Percentiles rank a stretch among this genome's conserved stretches.
Evolutionary conservation across 257 asterid species (phyloP).

Genomic region (Leonotis leonurus): DNA sequence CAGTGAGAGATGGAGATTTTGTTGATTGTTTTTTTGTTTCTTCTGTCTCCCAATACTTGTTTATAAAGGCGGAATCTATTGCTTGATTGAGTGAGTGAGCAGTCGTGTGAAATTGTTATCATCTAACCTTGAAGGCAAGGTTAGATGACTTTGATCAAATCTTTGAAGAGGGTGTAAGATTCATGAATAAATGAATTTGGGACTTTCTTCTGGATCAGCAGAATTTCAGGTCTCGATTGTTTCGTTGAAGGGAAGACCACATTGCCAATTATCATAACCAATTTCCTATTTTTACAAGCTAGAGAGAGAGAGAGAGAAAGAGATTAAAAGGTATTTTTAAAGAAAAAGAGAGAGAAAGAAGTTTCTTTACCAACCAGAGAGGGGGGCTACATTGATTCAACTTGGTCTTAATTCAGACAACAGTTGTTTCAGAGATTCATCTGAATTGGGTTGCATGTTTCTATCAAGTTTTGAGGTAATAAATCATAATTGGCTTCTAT

Average conservation of each 20-base stretch:
- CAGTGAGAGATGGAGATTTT: not conserved
- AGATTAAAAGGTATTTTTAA: conserved; percentile 9
- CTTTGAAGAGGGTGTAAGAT: conserved; percentile 16
- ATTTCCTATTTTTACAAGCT: conserved; percentile 12
- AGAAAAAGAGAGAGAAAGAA: not conserved
- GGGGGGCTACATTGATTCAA: conserved; percentile 31
- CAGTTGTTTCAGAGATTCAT: conserved; percentile 20
- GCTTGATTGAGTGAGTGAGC: conserved; percentile 20
- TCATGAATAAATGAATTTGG: not conserved
- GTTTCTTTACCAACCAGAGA: conserved; percentile 38
- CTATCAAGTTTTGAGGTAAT: conserved; percentile 35
- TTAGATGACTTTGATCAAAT: conserved; percentile 14
- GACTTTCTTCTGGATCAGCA: conserved; percentile 14
- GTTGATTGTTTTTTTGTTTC: not conserved
- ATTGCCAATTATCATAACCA: conserved; percentile 22
- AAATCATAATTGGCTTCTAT: not conserved
- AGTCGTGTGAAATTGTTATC: not conserved
- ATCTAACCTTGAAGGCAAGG: conserved; percentile 16
- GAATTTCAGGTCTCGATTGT: conserved; percentile 14
- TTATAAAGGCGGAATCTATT: conserved; percentile 9
- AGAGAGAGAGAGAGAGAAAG: conserved; percentile 6
- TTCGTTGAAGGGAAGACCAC: conserved; percentile 25
- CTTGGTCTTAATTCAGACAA: conserved; percentile 18
- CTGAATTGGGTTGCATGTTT: conserved; percentile 36
- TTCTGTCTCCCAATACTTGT: not conserved